These are phyloP conservation scores for Fibroporia radiculosa DNA, from an alignment of 768 basidiomycete species.

Conservation along the genomic window DNA sequence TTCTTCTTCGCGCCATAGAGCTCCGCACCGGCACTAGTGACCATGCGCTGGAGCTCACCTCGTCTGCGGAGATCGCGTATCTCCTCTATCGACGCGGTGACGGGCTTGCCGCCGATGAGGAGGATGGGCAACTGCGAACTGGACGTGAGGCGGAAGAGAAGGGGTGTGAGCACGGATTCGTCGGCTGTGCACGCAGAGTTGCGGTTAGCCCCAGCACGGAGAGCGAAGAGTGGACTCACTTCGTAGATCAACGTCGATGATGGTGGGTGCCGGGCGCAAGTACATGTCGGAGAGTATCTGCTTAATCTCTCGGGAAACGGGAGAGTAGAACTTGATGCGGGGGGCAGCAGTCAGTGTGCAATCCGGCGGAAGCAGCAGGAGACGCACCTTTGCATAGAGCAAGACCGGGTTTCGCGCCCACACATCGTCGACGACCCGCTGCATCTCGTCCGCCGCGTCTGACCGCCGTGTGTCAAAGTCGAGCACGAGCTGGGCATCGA, in stretches of 20 bases:
- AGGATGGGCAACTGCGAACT: constrained; percentile 54
- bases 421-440: constrained; percentile 50
- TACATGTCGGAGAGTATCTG: constrained; percentile 44
- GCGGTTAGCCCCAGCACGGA: neutral
- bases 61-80: constrained; percentile 42
- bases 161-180: constrained; percentile 49
- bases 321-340: constrained; percentile 46
- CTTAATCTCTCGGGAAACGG: constrained; percentile 61
- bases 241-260: constrained; percentile 68
- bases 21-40: constrained; percentile 50
- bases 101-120: constrained; percentile 54
- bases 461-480: constrained; percentile 74
- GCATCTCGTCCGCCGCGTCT: constrained; percentile 53
- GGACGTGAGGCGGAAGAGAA: constrained; percentile 55
- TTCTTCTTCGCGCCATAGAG: constrained; percentile 49
- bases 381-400: constrained; percentile 59
- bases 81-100: constrained; percentile 39
- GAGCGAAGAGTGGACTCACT: constrained; percentile 19
- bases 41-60: constrained; percentile 44
- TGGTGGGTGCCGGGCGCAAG: constrained; percentile 53
- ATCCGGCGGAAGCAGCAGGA: neutral
- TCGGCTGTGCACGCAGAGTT: constrained; percentile 36
- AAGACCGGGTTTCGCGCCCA: constrained; percentile 73
- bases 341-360: neutral
- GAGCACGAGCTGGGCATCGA: constrained; percentile 76